Evolutionary conservation across 2,329 filamentous ascomycete genomes (phyloP).

Genomic region (Diaporthe helianthi): DNA sequence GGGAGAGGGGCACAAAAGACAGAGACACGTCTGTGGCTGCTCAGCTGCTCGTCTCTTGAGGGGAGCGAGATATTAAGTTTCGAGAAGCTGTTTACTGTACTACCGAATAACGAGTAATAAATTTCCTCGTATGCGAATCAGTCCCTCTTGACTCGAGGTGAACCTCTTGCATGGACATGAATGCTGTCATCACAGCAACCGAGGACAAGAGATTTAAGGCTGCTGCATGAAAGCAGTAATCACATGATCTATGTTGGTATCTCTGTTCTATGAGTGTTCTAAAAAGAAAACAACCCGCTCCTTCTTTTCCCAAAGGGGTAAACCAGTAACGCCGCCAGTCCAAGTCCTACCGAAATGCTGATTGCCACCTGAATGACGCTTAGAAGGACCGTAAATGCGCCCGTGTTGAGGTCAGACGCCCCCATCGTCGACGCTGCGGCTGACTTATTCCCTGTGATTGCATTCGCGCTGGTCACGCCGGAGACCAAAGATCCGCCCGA

Average conservation of each 20-base stretch:
- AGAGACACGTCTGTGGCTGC: not conserved
- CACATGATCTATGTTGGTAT: constrained; percentile 22
- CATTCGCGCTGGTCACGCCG: constrained; percentile 63
- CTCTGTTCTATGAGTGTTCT: constrained; percentile 31
- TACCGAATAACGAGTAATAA: constrained; percentile 18
- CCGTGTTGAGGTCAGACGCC: constrained; percentile 47
- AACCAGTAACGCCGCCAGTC: constrained; percentile 61
- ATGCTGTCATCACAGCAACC: not conserved
- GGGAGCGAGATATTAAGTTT: not conserved
- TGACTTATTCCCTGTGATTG: constrained; percentile 55
- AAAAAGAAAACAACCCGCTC: constrained; percentile 64
- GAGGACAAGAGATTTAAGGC: not conserved
- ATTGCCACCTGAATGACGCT: constrained; percentile 68
- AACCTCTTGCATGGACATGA: not conserved
- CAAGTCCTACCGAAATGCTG: constrained; percentile 67
- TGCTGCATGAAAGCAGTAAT: not conserved
- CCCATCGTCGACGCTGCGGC: constrained; percentile 39
- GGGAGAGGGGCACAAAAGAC: not conserved
- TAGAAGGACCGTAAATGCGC: constrained; percentile 61
- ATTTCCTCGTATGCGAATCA: not conserved
- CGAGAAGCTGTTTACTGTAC: constrained; percentile 1
- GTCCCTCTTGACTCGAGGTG: not conserved
- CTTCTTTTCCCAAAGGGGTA: constrained; percentile 65
- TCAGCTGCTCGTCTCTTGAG: not conserved
- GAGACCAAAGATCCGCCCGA: constrained; percentile 65